Base-by-base conservation (phyloP, 1,284 basidiomycete species). In the Malassezia slooffiae region DNA sequence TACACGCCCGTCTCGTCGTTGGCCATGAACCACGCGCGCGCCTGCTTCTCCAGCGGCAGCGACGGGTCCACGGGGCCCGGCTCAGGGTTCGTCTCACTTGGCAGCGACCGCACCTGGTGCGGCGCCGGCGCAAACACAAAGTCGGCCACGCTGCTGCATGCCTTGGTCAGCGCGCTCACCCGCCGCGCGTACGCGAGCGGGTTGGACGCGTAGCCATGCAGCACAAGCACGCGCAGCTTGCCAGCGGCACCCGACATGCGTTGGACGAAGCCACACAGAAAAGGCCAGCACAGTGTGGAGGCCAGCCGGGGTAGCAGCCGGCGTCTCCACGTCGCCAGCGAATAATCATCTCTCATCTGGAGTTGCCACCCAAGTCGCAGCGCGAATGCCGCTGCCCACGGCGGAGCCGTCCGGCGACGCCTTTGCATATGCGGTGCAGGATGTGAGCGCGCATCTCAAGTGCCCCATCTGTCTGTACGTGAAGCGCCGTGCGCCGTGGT, bases 141-240 rank as follows among this genome's bases (percentile, higher is more conserved):
- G 8, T 67, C 64, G 43, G 60, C 63, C 1, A 65, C 57, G 19
- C 48, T 42, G 5, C 52, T 43, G 39, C 60, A 64, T 11, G 58
- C 59, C 30, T 63, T 67, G 30, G 62, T 55, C 19, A 69, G 54
- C 3, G 64, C 60, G 8, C 55, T 57, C 4, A 59, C 46, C 2
- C 64, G 50, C 32, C 53, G 47, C 38, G 47, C 39, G 43, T 62
- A 58, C 12, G 58, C 52, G 38, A 57, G 56, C n/a, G 41, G 45
- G 42, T 69, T 69, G 43, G 54, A 54, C 17, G 66, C 65, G 47
- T 61, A 69, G 38, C 66, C 64, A 34, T 69, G 66, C 11, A 66
- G 52, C 43, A 63, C 55, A 17, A 66, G 56, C 26, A 67, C 47
- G 12, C 52, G 49, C 31, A 62, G 52, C 46, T 63, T 63, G 12